Evolutionary conservation across 169 alveolate genomes (phyloP).

Genomic region (Plasmodium yoelii): DNA sequence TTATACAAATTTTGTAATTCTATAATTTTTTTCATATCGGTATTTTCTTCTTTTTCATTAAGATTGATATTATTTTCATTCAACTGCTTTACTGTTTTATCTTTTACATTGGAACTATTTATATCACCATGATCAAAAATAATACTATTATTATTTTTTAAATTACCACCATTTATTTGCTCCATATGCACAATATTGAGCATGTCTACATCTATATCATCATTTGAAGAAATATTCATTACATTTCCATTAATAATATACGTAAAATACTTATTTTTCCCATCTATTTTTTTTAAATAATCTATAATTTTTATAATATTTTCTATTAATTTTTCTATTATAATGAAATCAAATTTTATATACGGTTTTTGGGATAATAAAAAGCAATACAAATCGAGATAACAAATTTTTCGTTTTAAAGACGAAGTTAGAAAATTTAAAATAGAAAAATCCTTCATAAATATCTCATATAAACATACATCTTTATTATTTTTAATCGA

Average conservation of each 20-base stretch:
- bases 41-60: neutral
- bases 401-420: constrained; percentile 36
- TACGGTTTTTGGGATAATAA: constrained; percentile 40
- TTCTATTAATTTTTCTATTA: constrained; percentile 25
- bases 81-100: neutral
- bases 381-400: constrained; percentile 53
- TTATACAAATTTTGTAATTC: constrained; percentile 41
- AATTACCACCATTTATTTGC: too few relatives aligned
- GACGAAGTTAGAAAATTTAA: constrained; percentile 32
- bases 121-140: neutral
- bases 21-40: constrained; percentile 12
- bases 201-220: neutral
- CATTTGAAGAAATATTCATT: constrained; percentile 1
- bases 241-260: constrained; percentile 24
- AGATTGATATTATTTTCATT: neutral
- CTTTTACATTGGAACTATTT: neutral
- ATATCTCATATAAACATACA: constrained; percentile 15
- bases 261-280: constrained; percentile 4
- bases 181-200: neutral
- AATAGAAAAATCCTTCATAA: constrained; percentile 37
- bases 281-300: constrained; percentile 35
- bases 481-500: constrained; percentile 1
- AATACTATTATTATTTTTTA: too few relatives aligned
- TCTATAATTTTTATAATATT: constrained; percentile 26
- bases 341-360: constrained; percentile 12